Evolutionary conservation across 2,329 filamentous ascomycete species (phyloP), one percentile per base, ranked within the genome.

Genomic region (Stagonosporopsis vannaccii): DNA sequence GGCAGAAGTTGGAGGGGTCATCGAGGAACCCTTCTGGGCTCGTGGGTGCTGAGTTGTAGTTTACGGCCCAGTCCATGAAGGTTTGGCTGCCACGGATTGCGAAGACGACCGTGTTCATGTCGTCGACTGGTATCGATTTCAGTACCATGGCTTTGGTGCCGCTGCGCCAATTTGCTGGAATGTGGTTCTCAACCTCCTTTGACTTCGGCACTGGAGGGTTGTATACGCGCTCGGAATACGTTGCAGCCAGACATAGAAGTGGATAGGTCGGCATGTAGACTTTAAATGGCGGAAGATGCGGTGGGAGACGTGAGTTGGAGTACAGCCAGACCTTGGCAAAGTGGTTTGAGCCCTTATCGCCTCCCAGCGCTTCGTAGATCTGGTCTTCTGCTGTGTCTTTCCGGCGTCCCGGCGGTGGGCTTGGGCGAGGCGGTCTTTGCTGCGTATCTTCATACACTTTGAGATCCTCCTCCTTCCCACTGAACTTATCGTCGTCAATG

Each of bases 121-220:
- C 82, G 68, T 95, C 91, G 71, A 92, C 86, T 1, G 90, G 86
- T 0, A 93, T 83, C 0, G 89, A 91, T 70, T 93, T 94, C 70
- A 96, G 87, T 15, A 90, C 87, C 88, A 94, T 94, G 22, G 91
- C 89, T 72, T 93, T 94, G 1, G 90, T 90, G n/a, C 90, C 90
- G 3, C 84, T 82, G 19, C 82, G 82, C 83, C 87, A 90, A 72
- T 92, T 86, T 3, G 90, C 86, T 32, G 87, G 82, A 32, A 95
- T 82, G 63, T 90, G 89, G 2, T 87, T 82, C 64, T 90, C 86
- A 12, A 82, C 81, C 73, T 92, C 89, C 20, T 81, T 79, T 1
- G 81, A 79, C 1, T 78, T 77, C 0, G 90, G 87, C 13, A 58
- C 56, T 17, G 66, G 69, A 82, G 37, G 62, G 9, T 84, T 82